Evolutionary conservation across 495 filamentous ascomycete species (phyloP).

Genomic region (Xylaria nigripes): DNA sequence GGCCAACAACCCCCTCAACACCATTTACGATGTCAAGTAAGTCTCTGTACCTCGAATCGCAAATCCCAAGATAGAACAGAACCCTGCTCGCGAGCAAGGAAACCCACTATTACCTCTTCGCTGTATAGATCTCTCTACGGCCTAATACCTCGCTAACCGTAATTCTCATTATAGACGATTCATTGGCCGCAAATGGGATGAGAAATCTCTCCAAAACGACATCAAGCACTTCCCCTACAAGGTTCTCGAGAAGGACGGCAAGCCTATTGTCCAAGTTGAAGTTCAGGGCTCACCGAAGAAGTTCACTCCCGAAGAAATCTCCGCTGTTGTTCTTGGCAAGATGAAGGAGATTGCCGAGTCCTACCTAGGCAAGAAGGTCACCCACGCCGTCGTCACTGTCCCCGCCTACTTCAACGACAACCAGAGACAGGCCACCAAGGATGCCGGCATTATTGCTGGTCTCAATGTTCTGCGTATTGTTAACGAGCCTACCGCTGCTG

Average conservation of each 20-base stretch:
- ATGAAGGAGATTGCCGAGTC: constrained; percentile 97
- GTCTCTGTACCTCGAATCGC: constrained; percentile 22
- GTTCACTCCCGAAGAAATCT: constrained; percentile 82
- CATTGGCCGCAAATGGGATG: constrained; percentile 81
- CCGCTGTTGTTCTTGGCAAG: constrained; percentile 80
- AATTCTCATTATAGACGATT: constrained; percentile 51
- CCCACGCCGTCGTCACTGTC: constrained; percentile 94
- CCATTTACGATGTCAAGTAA: constrained; percentile 92
- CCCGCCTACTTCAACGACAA: constrained; percentile 99
- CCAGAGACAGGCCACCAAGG: constrained; percentile 96
- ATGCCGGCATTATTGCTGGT: constrained; percentile 88
- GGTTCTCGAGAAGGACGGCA: constrained; percentile 71
- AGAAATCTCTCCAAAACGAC: constrained; percentile 78
- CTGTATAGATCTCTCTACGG: background rate
- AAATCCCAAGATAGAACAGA: background rate
- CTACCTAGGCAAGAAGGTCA: constrained; percentile 91
- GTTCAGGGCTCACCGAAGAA: constrained; percentile 64
- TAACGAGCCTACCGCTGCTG: constrained; percentile 87
- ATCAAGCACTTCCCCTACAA: constrained; percentile 90
- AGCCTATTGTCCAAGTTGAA: constrained; percentile 71
- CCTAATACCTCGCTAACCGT: constrained; percentile 21
- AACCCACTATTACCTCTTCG: background rate
- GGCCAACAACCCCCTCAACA: constrained; percentile 79
- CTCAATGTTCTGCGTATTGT: constrained; percentile 97
- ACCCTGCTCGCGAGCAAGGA: background rate